Evolutionary conservation across 2,329 filamentous ascomycete species (phyloP), one percentile per base, ranked within the genome.

Genomic region (Phialocephala subalpina): DNA sequence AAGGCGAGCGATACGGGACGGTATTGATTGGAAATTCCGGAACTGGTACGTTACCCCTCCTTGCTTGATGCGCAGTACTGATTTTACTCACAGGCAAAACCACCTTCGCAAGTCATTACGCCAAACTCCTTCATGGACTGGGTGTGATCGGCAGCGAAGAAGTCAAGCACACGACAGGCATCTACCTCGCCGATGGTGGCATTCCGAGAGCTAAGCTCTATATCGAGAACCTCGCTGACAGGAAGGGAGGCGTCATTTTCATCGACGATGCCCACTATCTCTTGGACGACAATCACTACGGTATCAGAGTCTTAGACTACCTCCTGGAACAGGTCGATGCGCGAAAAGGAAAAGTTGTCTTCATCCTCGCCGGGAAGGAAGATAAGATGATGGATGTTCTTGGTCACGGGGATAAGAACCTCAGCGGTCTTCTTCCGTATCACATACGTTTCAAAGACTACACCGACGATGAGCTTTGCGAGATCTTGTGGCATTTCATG

Each of bases 231-330:
- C 81, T 94, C 0, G 75, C 87, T 3, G 80, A 87, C 87, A 89
- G 0, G 86, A 9, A 80, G 86, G 92, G 91, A 0, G 92, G 92
- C 0, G 89, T 89, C 0, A 73, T 93, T 1, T 94, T 95, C 73
- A 90, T 95, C 25, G 92, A 95, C 66, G 92, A 95, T 75, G 91
- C 92, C 0, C 94, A 95, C 72, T 91, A 94, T 69, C 80, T 95
- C 0, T 83, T 87, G 0, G 86, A 86, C 0, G 84, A 84, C 0
- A 85, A 86, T 63, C 90, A 79, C 25, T 72, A 75, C 2, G 86
- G 85, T 0, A 91, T 91, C 0, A 80, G 78, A 0, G 90, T 93
- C 0, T 79, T 95, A 0, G 91, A 95, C 67, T 92, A 84, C 66
- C 80, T 95, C 0, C 83, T 95, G 0, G 83, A 90, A 0, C 90